Evolutionary conservation across 2,329 filamentous ascomycete species (phyloP).

Genomic region (Colletotrichum sp.): DNA sequence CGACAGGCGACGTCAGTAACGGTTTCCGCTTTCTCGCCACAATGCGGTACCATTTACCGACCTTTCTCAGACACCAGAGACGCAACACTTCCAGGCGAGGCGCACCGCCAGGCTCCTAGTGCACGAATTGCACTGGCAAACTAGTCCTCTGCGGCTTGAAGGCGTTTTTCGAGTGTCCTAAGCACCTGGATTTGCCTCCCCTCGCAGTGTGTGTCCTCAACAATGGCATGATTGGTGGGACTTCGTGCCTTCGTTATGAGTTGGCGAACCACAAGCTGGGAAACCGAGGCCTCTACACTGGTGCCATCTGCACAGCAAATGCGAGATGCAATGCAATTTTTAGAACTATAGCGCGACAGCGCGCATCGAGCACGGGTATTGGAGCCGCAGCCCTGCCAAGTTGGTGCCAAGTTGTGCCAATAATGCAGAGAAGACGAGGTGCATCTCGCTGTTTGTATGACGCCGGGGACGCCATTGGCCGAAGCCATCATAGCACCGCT

Average conservation of each 20-base stretch:
- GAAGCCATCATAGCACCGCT: slow-evolving; percentile 1
- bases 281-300: neutral
- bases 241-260: neutral
- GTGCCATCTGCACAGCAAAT: slow-evolving; percentile 3
- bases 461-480: slow-evolving; percentile 1
- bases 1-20: neutral
- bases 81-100: neutral
- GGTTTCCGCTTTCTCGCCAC: neutral
- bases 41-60: neutral
- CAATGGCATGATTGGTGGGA: slow-evolving; percentile 5
- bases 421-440: slow-evolving; percentile 17
- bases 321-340: slow-evolving; percentile 15
- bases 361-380: neutral
- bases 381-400: slow-evolving; percentile 19
- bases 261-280: slow-evolving; percentile 3
- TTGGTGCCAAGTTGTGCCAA: slow-evolving; percentile 12
- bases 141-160: neutral
- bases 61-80: neutral
- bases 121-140: neutral
- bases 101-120: neutral
- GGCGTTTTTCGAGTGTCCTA: neutral
- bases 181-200: neutral
- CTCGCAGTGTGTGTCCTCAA: neutral
- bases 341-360: slow-evolving; percentile 2
- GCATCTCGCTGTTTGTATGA: slow-evolving; percentile 10